phyloP scores from a whole-genome alignment of 345 rosid genomes.

The Anastatica hierochuntica region DNA sequence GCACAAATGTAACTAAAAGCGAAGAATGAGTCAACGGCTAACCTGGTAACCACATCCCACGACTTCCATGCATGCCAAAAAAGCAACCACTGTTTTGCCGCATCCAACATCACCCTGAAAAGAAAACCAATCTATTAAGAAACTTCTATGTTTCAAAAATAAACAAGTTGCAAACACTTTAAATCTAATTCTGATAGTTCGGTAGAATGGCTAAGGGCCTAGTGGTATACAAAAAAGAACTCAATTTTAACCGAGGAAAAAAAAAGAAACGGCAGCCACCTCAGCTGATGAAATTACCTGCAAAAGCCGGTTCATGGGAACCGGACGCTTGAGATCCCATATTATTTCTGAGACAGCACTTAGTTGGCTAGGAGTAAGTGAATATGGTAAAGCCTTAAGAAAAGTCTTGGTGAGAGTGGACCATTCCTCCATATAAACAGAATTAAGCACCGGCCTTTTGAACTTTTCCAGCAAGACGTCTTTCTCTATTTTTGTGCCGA shows the following conservation, averaged over 20 bases:
- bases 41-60: conserved; percentile 93
- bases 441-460: conserved; percentile 50
- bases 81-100: conserved; percentile 93
- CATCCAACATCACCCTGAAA: conserved; percentile 96
- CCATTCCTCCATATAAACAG: conserved; percentile 60
- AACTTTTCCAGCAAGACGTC: conserved; percentile 69
- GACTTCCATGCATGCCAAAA: conserved; percentile 97
- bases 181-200: background rate
- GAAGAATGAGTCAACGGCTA: background rate
- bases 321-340: conserved; percentile 82
- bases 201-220: background rate
- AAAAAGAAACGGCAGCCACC: background rate
- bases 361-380: conserved; percentile 85
- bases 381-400: conserved; percentile 71
- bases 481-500: conserved; percentile 66
- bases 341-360: conserved; percentile 84
- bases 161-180: background rate
- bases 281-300: conserved; percentile 41
- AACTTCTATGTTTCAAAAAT: conserved; percentile 3
- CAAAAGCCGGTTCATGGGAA: conserved; percentile 94
- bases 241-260: background rate
- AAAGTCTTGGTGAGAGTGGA: conserved; percentile 62
- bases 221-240: background rate
- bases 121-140: conserved; percentile 8
- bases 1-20: background rate